A percentile compares a stretch with the other conserved stretches of the same genome.
phyloP scores from a whole-genome alignment of 352 stramenopile genomes.

The Elongisporangium senticosum region DNA sequence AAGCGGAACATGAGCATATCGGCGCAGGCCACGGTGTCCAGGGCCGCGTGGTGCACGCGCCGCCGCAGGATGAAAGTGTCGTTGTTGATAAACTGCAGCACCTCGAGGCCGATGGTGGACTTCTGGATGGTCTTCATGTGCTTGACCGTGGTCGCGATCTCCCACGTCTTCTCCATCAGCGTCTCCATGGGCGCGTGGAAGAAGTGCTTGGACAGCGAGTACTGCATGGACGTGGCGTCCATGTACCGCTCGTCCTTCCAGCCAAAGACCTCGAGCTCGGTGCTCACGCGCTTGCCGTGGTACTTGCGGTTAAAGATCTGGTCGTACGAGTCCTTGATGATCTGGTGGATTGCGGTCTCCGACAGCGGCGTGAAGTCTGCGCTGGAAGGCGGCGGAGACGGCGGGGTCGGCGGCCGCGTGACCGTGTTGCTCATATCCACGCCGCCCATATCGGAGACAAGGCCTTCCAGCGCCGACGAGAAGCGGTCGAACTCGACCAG shows the following conservation, averaged over 20 bases:
- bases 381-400: constrained; percentile 9
- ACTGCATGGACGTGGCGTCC: constrained; percentile 40
- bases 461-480: constrained; percentile 24
- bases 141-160: constrained; percentile 42
- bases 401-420: constrained; percentile 7
- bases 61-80: constrained; percentile 38
- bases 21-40: constrained; percentile 40
- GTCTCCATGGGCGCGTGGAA: constrained; percentile 18
- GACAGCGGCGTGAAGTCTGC: constrained; percentile 15
- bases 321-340: constrained; percentile 47
- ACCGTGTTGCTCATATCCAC: constrained; percentile 28
- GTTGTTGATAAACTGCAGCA: constrained; percentile 44
- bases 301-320: constrained; percentile 39
- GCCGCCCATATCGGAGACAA: neutral
- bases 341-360: constrained; percentile 26
- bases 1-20: constrained; percentile 52
- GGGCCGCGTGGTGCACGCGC: constrained; percentile 40
- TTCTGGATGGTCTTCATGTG: constrained; percentile 51
- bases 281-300: constrained; percentile 33
- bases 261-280: constrained; percentile 31
- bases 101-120: constrained; percentile 38
- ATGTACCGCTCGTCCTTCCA: constrained; percentile 51
- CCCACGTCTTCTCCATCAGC: constrained; percentile 44
- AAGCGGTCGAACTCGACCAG: constrained; percentile 33
- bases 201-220: constrained; percentile 31